Evolutionary conservation across 2,329 filamentous ascomycete species (phyloP).

Genomic region (Thyridium curvatum): DNA sequence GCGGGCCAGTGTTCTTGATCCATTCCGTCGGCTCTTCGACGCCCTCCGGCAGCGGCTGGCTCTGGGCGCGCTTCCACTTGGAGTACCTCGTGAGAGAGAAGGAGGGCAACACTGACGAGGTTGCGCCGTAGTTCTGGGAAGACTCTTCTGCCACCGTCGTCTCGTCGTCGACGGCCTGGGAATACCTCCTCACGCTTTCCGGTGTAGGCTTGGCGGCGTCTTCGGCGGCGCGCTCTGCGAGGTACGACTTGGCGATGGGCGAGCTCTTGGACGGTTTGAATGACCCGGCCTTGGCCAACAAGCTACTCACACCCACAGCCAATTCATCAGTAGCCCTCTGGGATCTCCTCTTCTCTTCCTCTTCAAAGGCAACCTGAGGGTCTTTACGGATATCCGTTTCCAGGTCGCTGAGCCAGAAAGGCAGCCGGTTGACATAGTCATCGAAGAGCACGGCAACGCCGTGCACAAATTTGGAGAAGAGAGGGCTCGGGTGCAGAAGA

Average conservation of each 20-base stretch:
- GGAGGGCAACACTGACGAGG: constrained; percentile 71
- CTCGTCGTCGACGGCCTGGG: constrained; percentile 21
- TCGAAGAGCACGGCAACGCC: constrained; percentile 89
- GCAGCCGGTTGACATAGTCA: constrained; percentile 90
- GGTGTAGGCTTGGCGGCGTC: constrained; percentile 17
- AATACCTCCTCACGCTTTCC: not conserved
- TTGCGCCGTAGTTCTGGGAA: constrained; percentile 39
- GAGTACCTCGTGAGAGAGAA: constrained; percentile 80
- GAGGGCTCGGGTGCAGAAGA: constrained; percentile 79
- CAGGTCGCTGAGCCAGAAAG: constrained; percentile 90
- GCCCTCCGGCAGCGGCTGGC: constrained; percentile 66
- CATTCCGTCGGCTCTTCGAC: constrained; percentile 79
- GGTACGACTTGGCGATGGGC: constrained; percentile 60
- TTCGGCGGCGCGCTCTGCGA: constrained; percentile 47
- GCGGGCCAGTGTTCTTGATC: constrained; percentile 90
- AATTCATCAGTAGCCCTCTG: constrained; percentile 81
- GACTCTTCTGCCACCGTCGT: constrained; percentile 11
- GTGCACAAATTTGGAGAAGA: constrained; percentile 96
- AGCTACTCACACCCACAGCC: constrained; percentile 85
- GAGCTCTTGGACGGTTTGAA: constrained; percentile 60
- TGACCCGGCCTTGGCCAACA: constrained; percentile 57
- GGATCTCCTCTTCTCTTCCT: constrained; percentile 79
- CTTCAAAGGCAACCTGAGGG: constrained; percentile 82
- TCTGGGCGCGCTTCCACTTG: constrained; percentile 43
- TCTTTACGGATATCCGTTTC: constrained; percentile 93